Conservation (phyloP, 371 early-diverging fungal species). For the Choanephora cucurbitarum region DNA sequence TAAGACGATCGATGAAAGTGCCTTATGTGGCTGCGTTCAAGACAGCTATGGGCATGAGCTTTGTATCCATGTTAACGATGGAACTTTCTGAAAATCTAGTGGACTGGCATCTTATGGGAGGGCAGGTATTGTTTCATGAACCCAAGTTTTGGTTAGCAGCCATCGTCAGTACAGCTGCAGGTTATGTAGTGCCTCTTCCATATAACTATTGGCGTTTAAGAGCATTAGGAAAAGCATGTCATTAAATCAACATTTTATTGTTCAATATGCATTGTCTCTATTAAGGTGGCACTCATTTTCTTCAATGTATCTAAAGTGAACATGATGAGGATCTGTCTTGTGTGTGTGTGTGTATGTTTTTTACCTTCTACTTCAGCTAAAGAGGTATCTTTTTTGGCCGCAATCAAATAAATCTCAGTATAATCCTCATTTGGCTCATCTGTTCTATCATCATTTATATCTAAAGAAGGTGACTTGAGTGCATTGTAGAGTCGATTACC, state of each 20-base stretch:
- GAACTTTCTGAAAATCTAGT: conserved; percentile 55
- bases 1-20: conserved; percentile 46
- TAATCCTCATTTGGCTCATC: conserved; percentile 29
- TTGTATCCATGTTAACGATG: conserved; percentile 63
- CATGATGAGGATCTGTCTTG: neutral
- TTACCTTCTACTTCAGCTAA: conserved; percentile 64
- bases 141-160: conserved; percentile 56
- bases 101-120: conserved; percentile 57
- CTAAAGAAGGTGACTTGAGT: conserved; percentile 1
- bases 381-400: conserved; percentile 61
- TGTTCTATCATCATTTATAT: no score
- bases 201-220: conserved; percentile 59
- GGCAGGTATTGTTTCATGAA: conserved; percentile 45
- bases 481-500: conserved; percentile 52
- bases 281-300: conserved; percentile 32
- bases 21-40: conserved; percentile 44
- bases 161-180: conserved; percentile 42
- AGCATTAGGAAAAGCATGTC: conserved; percentile 52
- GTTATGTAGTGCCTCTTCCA: conserved; percentile 55
- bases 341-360: neutral
- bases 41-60: conserved; percentile 59
- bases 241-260: conserved; percentile 25
- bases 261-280: conserved; percentile 36
- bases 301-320: conserved; percentile 32
- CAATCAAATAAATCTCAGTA: conserved; percentile 61